Evolutionary conservation across 1,284 basidiomycete species (phyloP).

Genomic region (Sanghuangporus weigelae): DNA sequence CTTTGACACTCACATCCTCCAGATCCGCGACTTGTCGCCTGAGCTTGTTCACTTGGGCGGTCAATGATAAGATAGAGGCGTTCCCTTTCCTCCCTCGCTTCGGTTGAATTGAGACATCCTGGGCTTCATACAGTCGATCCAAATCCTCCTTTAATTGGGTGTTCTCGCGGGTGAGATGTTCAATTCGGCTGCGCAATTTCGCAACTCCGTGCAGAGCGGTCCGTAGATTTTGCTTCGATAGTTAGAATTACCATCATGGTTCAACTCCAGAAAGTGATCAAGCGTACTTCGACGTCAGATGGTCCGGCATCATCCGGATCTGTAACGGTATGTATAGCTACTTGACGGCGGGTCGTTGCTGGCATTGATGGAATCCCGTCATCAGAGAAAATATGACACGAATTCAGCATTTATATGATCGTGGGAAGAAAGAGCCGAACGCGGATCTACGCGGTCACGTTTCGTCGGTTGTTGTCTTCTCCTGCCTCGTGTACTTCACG

Average conservation of each 20-base stretch:
- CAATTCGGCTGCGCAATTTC: constrained; percentile 21
- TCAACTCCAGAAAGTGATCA: not conserved
- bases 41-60: constrained; percentile 25
- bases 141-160: constrained; percentile 25
- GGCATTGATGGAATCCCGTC: not conserved
- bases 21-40: constrained; percentile 24
- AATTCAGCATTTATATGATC: not conserved
- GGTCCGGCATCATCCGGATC: not conserved
- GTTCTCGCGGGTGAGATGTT: constrained; percentile 23
- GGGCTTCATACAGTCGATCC: constrained; percentile 24
- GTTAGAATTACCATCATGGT: not conserved
- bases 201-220: constrained; percentile 22
- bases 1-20: constrained; percentile 26
- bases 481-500: not conserved
- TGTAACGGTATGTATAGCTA: not conserved
- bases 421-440: not conserved
- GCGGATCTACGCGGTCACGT: not conserved
- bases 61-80: constrained; percentile 20
- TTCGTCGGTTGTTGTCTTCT: not conserved
- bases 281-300: not conserved
- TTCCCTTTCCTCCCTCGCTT: constrained; percentile 22
- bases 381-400: not conserved
- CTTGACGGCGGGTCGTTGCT: not conserved
- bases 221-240: constrained; percentile 24
- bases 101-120: constrained; percentile 25